Evolutionary conservation across 1,139 yeast genomes (phyloP), one percentile per base, ranked within the genome.

Genomic region (Blastobotrys persicus): DNA sequence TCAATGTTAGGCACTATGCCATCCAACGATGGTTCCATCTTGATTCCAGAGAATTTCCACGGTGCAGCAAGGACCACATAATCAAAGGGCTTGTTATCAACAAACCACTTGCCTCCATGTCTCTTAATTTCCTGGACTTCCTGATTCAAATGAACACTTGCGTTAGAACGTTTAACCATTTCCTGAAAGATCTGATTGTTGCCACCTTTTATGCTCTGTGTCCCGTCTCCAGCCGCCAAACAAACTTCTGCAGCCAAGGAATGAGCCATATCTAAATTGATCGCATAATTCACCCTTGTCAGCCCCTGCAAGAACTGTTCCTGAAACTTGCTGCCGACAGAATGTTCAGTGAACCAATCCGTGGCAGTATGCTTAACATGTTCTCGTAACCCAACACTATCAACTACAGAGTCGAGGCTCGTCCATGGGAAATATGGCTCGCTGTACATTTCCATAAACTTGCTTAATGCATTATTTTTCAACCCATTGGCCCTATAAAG

Each of bases 1-100:
- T 64, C 63, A 18, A 64, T 64, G 4, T 50, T 43, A 9, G 56
- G 55, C 5, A 52, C 7, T n/a, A 12, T 12, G 3, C 3, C 48
- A 5, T 52, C 46, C n/a, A 57, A 33, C 7, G 46, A 43, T 1
- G 55, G 43, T 1, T 48, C 31, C 23, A 52, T 44, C 0, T 46
- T 41, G 38, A 74, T 61, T 3, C 53, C 54, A 0, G 73, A 50
- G 37, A 62, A 68, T 28, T 61, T 54, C 31, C 60, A 57, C 1
- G 79, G 79, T 0, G 74, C 62, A 1, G 78, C 78, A 17, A 75
- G 55, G 13, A 75, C 59, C 5, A 75, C 75, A 28, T 71, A 61
- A 50, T 75, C 77, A 55, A 64, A 75, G 1, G 39, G 20, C 17
- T 60, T 63, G 7, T 47, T 51, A 40, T 50, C 49, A 12, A 62